Base-by-base conservation (phyloP, 176 grass and related monocot species). In the Phyllostachys edulis region DNA sequence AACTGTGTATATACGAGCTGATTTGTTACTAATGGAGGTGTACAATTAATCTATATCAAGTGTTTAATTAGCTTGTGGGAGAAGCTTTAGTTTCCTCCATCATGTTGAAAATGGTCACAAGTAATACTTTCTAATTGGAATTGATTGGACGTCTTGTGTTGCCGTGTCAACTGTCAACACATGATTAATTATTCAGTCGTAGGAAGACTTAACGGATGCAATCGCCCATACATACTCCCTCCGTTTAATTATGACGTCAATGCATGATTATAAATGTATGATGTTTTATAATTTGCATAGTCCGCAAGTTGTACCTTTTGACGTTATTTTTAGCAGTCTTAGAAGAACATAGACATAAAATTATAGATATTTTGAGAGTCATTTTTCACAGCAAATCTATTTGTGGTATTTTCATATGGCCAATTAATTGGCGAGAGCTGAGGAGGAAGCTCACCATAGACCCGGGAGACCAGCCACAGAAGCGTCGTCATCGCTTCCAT, bases 131-230 rank as follows among this genome's bases (percentile, higher is more conserved):
- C 21, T 67, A 18, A 34, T 34, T 55, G 34, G 71, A 50, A 72
- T 57, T 67, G 6, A 67, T 76, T 23, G 82, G 60, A 84, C 47
- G 10, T 67, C 56, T 65, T 39, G 3, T 55, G 60, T 46, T 76
- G 46, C 36, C 23, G 34, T 76, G 64, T 67, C 32, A 66, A 26
- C 34, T 75, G n/a, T 70, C 66, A 26, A 29, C 4, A 5, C 45
- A 27, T 13, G 9, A 57, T 65, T 65, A 37, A 26, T 10, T 61
- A 61, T 32, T 63, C 26, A 63, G 5, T 16, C 6, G 12, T 16
- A 6, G 61, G 57, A 61, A 24, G 7, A 10, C 56, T 11, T 24
- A 9, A 24, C n/a, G 56, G 56, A 60, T 60, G 56, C 56, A 16
- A 24, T 55, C 52, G 5, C 52, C 51, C 15, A 2, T 54, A 54